These are phyloP conservation scores for Penicillium coprophilum DNA, from an alignment of 495 filamentous ascomycete genomes.

Conservation along the genomic window DNA sequence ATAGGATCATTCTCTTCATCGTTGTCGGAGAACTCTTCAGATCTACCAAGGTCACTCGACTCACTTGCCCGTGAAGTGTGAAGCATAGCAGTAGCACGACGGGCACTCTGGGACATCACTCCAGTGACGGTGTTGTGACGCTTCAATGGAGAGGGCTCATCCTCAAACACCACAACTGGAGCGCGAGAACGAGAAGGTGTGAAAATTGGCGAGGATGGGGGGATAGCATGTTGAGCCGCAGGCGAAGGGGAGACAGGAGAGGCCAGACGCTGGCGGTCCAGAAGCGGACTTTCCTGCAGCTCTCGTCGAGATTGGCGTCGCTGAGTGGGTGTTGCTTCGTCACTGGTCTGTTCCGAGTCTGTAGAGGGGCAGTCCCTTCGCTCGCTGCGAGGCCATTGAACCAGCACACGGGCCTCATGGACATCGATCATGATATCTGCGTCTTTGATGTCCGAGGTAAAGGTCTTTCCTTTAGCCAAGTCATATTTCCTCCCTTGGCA, in stretches of 20 bases:
- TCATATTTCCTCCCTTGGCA: constrained; percentile 88
- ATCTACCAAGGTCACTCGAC: constrained; percentile 57
- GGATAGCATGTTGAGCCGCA: constrained; percentile 43
- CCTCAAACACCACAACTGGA: constrained; percentile 63
- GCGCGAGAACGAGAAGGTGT: constrained; percentile 43
- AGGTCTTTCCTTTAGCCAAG: constrained; percentile 81
- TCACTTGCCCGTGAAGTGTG: constrained; percentile 54
- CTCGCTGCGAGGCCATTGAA: constrained; percentile 77
- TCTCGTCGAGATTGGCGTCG: constrained; percentile 29
- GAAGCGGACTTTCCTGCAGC: constrained; percentile 64
- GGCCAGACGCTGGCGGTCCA: constrained; percentile 57
- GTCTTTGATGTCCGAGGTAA: constrained; percentile 84
- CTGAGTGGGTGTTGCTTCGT: constrained; percentile 50
- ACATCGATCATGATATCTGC: constrained; percentile 96
- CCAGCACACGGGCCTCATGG: constrained; percentile 82
- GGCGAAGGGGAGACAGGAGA: constrained; percentile 79
- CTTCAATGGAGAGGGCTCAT: constrained; percentile 48
- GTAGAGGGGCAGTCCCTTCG: constrained; percentile 60
- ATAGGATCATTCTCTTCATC: constrained; percentile 94
- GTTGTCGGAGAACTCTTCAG: constrained; percentile 68
- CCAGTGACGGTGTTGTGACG: constrained; percentile 31
- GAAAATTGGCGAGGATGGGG: constrained; percentile 45
- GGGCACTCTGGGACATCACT: constrained; percentile 24
- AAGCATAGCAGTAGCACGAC: constrained; percentile 33
- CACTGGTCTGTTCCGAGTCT: constrained; percentile 68